phyloP scores from a whole-genome alignment of 2,329 filamentous ascomycete species.

The Aaosphaeria pasadenensis region DNA sequence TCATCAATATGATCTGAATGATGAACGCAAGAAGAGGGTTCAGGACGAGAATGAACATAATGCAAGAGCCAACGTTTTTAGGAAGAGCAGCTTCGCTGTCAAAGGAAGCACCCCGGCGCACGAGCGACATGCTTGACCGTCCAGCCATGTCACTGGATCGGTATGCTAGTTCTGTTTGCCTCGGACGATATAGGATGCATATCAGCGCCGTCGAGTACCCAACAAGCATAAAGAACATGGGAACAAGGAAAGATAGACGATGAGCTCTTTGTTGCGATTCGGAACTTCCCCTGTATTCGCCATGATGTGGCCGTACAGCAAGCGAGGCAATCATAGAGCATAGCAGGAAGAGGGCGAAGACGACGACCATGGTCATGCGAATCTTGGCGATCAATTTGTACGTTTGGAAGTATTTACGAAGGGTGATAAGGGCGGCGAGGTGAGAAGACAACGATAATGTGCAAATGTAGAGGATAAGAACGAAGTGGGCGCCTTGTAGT shows the following conservation, averaged over 20 bases:
- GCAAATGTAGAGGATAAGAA: conserved; percentile 29
- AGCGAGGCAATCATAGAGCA: conserved; percentile 25
- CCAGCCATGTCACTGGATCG: conserved; percentile 3
- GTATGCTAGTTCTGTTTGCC: conserved; percentile 3
- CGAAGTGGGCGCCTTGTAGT: conserved; percentile 28
- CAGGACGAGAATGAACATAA: conserved; percentile 22
- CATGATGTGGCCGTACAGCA: conserved; percentile 10
- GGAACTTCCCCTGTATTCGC: conserved; percentile 1
- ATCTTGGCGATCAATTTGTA: conserved; percentile 27
- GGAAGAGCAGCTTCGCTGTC: conserved; percentile 2
- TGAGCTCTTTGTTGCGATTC: conserved; percentile 13
- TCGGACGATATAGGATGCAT: conserved; percentile 22
- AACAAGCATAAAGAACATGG: conserved; percentile 23
- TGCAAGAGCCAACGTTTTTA: conserved; percentile 9
- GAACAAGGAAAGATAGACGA: conserved; percentile 19
- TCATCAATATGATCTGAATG: conserved; percentile 22
- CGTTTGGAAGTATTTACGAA: conserved; percentile 27
- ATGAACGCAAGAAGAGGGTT: conserved; percentile 25
- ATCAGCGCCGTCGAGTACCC: conserved; percentile 27
- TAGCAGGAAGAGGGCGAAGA: conserved; percentile 24
- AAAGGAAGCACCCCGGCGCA: conserved; percentile 6
- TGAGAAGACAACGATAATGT: conserved; percentile 29
- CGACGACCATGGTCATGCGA: conserved; percentile 22
- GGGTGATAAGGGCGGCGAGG: conserved; percentile 29
- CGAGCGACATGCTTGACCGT: conserved; percentile 1